Evolutionary conservation across 2,329 filamentous ascomycete species (phyloP), one percentile per base, ranked within the genome.

Genomic region (Pseudodiploospora longispora): DNA sequence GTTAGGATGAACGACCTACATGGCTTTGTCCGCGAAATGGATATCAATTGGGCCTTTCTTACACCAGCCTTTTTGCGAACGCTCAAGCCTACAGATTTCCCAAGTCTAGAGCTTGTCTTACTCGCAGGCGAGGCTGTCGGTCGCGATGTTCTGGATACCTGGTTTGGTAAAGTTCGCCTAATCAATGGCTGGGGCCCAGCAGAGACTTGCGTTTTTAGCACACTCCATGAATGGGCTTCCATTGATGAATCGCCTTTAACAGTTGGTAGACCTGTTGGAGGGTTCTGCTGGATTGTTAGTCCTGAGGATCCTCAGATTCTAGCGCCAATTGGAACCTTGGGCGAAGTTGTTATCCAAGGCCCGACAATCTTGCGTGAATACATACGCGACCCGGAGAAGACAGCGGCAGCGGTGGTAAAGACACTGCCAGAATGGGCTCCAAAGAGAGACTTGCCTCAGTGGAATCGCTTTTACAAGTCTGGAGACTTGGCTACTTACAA

Each of bases 401-500:
- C 32, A 9, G 32, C 32, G 12, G 32, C 32, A 12, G 32, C 32
- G 27, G 30, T 43, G 9, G 33, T 43, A 19, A 4, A 5, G 4
- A 27, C 35, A 12, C 42, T 31, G 5, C 28, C 42, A 3, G 35
- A 33, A 33, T 27, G 40, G 12, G 9, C 32, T 34, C 8, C 32
- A 34, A 9, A 9, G 9, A 12, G 32, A 9, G 9, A 9, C 9
- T 10, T 8, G 33, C 19, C 10, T 12, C 10, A 27, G 36, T 9
- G 35, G 12, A 29, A 12, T 12, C 32, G 32, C 32, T 34, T 34
- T 12, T 12, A 9, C 12, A 34, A 34, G 12, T 9, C 32, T 12
- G 32, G 32, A 9, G 41, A 36, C 28, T 38, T 41, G 19, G 29
- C 47, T 9, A 27, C 35, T 2, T 39, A 40, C 30, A 40, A 47